phyloP scores from a whole-genome alignment of 2,329 filamentous ascomycete genomes.

The Bipolaris cookei region DNA sequence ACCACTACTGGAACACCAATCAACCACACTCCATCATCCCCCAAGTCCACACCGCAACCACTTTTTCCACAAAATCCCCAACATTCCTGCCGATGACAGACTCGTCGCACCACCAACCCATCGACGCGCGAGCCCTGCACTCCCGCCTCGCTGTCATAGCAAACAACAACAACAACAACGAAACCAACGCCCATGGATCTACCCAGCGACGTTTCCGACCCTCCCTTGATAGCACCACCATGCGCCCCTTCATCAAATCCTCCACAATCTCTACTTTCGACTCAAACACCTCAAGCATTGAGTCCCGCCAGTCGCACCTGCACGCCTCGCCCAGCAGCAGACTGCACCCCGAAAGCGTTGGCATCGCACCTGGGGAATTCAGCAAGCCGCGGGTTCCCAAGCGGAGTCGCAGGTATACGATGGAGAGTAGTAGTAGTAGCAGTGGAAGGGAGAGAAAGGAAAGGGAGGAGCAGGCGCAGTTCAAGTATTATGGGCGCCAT shows the following conservation, averaged over 20 bases:
- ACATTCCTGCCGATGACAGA: constrained; percentile 40
- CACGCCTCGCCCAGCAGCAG: constrained; percentile 31
- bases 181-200: constrained; percentile 6
- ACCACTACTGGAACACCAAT: not conserved
- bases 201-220: constrained; percentile 32
- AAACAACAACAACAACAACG: not conserved
- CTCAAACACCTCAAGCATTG: constrained; percentile 22
- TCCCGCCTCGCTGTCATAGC: not conserved
- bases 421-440: constrained; percentile 15
- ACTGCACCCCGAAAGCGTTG: constrained; percentile 22
- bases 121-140: constrained; percentile 15
- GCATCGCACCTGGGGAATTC: constrained; percentile 34
- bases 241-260: constrained; percentile 34
- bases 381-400: constrained; percentile 34
- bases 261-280: constrained; percentile 35
- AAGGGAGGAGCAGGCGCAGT: constrained; percentile 30
- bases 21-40: constrained; percentile 5
- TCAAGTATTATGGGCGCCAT: constrained; percentile 46
- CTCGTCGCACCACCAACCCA: constrained; percentile 26
- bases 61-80: constrained; percentile 9
- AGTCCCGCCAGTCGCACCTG: too few species aligned
- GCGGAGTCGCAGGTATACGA: constrained; percentile 25
- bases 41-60: constrained; percentile 10
- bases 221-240: constrained; percentile 34
- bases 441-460: constrained; percentile 18